Conservation (phyloP, 139 green algal genomes). For the Penium margaritaceum region DNA sequence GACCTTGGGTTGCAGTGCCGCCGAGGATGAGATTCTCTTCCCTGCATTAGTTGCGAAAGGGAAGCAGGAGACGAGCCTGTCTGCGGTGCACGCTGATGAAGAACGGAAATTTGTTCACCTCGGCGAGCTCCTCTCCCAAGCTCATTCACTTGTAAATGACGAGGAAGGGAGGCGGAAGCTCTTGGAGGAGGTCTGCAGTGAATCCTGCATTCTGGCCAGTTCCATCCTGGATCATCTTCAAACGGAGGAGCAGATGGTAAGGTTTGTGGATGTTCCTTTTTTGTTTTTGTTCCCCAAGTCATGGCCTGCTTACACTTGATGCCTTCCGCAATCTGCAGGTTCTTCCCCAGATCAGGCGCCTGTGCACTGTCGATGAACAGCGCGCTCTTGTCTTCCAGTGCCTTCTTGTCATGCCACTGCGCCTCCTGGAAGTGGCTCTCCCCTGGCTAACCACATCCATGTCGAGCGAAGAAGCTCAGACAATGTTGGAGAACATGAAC, state of each 20-base stretch:
- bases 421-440: constrained; percentile 82
- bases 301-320: background rate
- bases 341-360: constrained; percentile 75
- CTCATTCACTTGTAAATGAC: too few relatives aligned
- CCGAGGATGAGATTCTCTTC: constrained; percentile 84
- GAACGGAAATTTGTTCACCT: too few relatives aligned
- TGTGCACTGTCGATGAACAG: constrained; percentile 80
- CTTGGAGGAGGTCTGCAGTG: background rate
- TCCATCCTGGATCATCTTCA: background rate
- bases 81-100: too few relatives aligned
- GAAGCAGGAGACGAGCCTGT: too few relatives aligned
- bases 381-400: constrained; percentile 77
- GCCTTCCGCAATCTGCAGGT: constrained; percentile 57
- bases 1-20: constrained; percentile 69
- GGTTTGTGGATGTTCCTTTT: background rate
- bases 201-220: constrained; percentile 47
- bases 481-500: constrained; percentile 62
- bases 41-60: too few relatives aligned
- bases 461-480: constrained; percentile 51
- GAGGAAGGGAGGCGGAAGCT: too few relatives aligned
- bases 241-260: background rate
- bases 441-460: constrained; percentile 71
- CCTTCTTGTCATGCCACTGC: constrained; percentile 83
- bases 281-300: background rate
- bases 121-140: too few relatives aligned